phyloP scores from a whole-genome alignment of 306 rosid genomes.

The Abrus pulchellus region DNA sequence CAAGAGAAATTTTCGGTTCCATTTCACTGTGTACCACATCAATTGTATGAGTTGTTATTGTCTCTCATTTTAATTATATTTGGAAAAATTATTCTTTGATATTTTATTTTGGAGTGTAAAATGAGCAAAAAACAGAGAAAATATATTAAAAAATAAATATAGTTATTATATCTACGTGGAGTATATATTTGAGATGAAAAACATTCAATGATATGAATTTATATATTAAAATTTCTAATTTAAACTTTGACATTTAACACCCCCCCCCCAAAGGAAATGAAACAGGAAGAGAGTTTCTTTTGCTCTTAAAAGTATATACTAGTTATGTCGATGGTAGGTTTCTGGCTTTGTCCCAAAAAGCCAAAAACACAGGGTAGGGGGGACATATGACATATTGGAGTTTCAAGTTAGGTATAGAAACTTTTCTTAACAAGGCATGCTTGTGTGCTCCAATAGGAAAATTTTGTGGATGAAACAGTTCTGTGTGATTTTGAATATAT shows the following conservation, averaged over 20 bases:
- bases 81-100: too few species aligned
- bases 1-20: background rate
- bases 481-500: slow-evolving; percentile 50
- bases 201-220: background rate
- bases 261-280: background rate
- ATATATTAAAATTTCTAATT: too few species aligned
- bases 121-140: too few species aligned
- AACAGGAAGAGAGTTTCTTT: background rate
- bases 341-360: slow-evolving; percentile 36
- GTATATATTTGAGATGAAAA: too few species aligned
- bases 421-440: slow-evolving; percentile 49
- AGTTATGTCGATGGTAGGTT: slow-evolving; percentile 14
- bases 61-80: background rate
- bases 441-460: slow-evolving; percentile 50
- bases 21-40: background rate
- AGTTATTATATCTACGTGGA: too few species aligned
- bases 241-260: too few species aligned
- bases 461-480: slow-evolving; percentile 40
- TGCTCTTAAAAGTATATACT: slow-evolving; percentile 21
- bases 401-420: slow-evolving; percentile 40
- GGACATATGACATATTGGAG: slow-evolving; percentile 28
- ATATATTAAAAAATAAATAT: too few species aligned
- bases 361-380: slow-evolving; percentile 25
- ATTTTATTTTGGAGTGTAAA: too few species aligned
- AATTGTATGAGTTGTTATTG: background rate